A percentile compares a stretch with the other conserved stretches of the same genome.
phyloP scores from a whole-genome alignment of 148 eudicot genomes.

The Silene uniflora region DNA sequence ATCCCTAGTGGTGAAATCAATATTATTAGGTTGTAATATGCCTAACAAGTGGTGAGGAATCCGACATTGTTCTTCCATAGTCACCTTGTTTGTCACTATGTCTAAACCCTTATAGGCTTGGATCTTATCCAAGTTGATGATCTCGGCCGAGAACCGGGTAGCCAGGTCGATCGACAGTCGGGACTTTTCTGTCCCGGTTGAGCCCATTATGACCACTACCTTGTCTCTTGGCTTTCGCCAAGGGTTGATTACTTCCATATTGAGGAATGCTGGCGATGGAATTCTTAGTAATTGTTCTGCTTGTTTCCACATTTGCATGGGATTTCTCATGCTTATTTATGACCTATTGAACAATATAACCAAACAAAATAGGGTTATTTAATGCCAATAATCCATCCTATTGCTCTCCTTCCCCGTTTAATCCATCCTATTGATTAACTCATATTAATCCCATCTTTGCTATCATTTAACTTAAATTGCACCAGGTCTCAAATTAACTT shows the following conservation, averaged over 20 bases:
- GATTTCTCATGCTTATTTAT: conserved; percentile 29
- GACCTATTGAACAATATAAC: no score
- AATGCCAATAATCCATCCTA: no score
- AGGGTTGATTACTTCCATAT: conserved; percentile 22
- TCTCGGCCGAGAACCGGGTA: conserved; percentile 49
- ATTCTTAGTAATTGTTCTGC: conserved; percentile 35
- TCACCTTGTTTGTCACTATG: conserved; percentile 68
- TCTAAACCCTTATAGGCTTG: conserved; percentile 74
- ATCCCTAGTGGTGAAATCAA: conserved; percentile 46
- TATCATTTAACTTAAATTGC: no score
- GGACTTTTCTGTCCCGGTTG: conserved; percentile 87
- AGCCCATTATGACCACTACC: conserved; percentile 76
- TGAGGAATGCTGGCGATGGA: conserved; percentile 20
- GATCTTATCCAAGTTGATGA: conserved; percentile 79
- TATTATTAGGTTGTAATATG: conserved; percentile 35
- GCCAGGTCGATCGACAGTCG: conserved; percentile 76
- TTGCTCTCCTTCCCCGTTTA: no score
- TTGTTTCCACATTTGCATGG: conserved; percentile 42
- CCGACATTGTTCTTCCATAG: conserved; percentile 52
- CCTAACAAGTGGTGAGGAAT: conserved; percentile 78
- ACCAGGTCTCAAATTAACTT: no score
- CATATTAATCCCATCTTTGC: no score
- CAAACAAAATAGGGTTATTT: no score
- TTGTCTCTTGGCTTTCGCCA: conserved; percentile 44
- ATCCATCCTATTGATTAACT: no score